Evolutionary conservation across 148 eudicot genomes (phyloP).

Genomic region (Tetragonia tetragonoides): DNA sequence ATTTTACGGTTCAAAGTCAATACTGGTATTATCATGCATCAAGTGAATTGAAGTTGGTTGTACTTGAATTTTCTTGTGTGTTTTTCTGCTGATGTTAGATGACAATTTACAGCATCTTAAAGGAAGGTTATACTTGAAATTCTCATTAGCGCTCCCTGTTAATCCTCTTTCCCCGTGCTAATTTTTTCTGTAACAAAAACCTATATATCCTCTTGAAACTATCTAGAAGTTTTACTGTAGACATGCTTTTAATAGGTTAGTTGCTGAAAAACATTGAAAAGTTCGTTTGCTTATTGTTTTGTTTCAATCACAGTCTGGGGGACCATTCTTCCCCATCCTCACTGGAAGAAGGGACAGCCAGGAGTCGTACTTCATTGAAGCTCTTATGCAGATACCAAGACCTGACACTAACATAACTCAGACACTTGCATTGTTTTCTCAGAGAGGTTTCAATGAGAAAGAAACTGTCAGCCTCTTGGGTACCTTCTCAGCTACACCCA

Average conservation of each 20-base stretch:
- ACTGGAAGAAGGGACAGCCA: constrained; percentile 37
- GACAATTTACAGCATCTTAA: background rate
- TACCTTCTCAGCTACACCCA: constrained; percentile 6
- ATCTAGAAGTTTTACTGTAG: background rate
- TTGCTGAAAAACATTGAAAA: background rate
- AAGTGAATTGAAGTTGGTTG: no score
- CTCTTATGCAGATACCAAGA: constrained; percentile 30
- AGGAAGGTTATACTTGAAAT: background rate
- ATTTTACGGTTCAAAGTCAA: no score
- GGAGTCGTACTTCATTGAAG: constrained; percentile 27
- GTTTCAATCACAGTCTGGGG: constrained; percentile 23
- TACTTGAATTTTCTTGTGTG: background rate
- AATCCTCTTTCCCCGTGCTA: background rate
- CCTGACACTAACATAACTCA: constrained; percentile 28
- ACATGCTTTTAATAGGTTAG: background rate
- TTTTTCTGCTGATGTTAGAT: background rate
- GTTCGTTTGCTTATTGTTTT: background rate
- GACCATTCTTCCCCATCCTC: constrained; percentile 36
- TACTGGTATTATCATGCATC: no score
- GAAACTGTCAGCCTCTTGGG: constrained; percentile 41
- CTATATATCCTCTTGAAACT: background rate
- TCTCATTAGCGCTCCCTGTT: background rate
- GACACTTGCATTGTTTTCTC: constrained; percentile 28
- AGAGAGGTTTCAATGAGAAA: constrained; percentile 36
- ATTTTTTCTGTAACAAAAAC: background rate